phyloP scores from a whole-genome alignment of 129 eudicot species.

The Escallonia rubra region DNA sequence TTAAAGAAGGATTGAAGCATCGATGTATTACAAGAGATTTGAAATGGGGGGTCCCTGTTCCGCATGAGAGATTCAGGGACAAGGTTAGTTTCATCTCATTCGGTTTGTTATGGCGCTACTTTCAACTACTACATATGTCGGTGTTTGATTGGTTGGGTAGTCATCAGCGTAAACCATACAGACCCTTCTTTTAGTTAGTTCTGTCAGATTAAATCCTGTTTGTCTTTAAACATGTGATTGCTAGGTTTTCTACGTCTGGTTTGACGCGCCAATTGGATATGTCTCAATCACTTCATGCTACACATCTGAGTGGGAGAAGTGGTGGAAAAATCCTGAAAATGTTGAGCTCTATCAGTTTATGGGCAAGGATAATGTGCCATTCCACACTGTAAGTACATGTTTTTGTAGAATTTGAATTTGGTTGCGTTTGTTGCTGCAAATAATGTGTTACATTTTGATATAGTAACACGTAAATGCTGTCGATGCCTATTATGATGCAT shows the following conservation, averaged over 20 bases:
- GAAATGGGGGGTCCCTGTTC: conserved; percentile 99
- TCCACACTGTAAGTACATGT: conserved; percentile 79
- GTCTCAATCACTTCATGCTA: conserved; percentile 89
- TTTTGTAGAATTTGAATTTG: not conserved
- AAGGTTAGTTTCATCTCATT: conserved; percentile 41
- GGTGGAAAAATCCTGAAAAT: conserved; percentile 99
- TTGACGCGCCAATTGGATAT: conserved; percentile 97
- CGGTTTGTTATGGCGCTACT: not conserved
- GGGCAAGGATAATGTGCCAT: conserved; percentile 99
- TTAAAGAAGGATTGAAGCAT: conserved; percentile 80
- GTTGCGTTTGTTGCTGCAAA: no score
- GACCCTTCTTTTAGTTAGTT: not conserved
- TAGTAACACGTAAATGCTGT: no score
- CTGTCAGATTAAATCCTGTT: not conserved
- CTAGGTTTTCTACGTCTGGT: conserved; percentile 98
- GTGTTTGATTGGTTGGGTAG: not conserved
- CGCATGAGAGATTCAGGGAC: conserved; percentile 74
- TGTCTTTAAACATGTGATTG: not conserved
- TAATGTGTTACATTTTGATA: no score
- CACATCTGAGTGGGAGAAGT: conserved; percentile 92
- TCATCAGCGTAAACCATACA: not conserved
- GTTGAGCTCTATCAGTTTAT: conserved; percentile 95
- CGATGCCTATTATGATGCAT: no score
- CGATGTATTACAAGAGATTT: conserved; percentile 94
- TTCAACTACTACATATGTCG: not conserved